Evolutionary conservation across 2,329 filamentous ascomycete species (phyloP).

Genomic region (Xylaria arbuscula): DNA sequence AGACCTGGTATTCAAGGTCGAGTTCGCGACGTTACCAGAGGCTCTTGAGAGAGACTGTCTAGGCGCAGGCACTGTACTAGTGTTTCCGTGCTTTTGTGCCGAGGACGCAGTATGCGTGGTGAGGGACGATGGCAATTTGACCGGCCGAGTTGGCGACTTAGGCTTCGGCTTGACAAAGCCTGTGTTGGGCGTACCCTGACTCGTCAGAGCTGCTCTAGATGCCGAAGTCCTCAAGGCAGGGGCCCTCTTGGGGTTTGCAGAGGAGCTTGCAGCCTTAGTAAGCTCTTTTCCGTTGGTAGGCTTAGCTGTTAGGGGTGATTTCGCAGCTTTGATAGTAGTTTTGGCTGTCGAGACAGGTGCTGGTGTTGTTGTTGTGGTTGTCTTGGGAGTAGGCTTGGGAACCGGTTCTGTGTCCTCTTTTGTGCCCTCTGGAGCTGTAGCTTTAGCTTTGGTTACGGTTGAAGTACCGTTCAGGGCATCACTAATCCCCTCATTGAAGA

Average conservation of each 20-base stretch:
- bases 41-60: slow-evolving; percentile 57
- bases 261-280: slow-evolving; percentile 39
- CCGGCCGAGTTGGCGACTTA: slow-evolving; percentile 76
- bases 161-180: slow-evolving; percentile 68
- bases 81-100: slow-evolving; percentile 67
- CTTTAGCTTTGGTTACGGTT: slow-evolving; percentile 42
- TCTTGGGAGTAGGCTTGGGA: slow-evolving; percentile 28
- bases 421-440: slow-evolving; percentile 48
- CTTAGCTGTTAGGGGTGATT: slow-evolving; percentile 54
- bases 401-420: slow-evolving; percentile 43
- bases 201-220: slow-evolving; percentile 57
- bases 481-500: slow-evolving; percentile 36
- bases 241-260: slow-evolving; percentile 52
- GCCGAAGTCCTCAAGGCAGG: slow-evolving; percentile 49
- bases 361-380: background rate
- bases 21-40: slow-evolving; percentile 53
- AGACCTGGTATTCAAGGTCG: slow-evolving; percentile 51
- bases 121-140: slow-evolving; percentile 73
- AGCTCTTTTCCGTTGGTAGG: slow-evolving; percentile 50
- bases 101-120: slow-evolving; percentile 77
- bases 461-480: slow-evolving; percentile 41
- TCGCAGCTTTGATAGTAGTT: slow-evolving; percentile 51
- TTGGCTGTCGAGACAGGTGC: slow-evolving; percentile 48
- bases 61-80: slow-evolving; percentile 44
- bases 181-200: slow-evolving; percentile 54